Base-by-base conservation (phyloP, 345 rosid species). In the Dipteronia dyeriana region DNA sequence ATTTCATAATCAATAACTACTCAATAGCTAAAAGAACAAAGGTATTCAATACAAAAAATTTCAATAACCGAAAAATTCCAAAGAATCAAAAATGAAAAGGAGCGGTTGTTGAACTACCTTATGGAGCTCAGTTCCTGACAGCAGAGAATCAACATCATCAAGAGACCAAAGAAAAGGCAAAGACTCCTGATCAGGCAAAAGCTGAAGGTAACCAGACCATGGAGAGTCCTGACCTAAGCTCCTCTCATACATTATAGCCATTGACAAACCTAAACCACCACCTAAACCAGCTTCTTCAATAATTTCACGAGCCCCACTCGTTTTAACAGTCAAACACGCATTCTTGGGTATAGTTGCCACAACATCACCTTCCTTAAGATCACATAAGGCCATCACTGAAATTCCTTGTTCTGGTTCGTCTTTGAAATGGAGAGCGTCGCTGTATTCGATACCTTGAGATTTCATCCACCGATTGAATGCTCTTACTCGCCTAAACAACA, bases 401-500 rank as follows among this genome's bases (percentile, higher is more conserved):
- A 91, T 82, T 14, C 88, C 95, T 6, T 71, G 61, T 68, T 79
- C 82, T 0, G 83, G 82, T 71, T 78, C 79, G 73, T 89, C 92
- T 14, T 78, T 70, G 78, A 95, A 82, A 59, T 82, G 71, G 31
- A 95, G 84, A 4, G 87, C 82, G 19, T 87, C 92, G 74, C 80
- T 87, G 85, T 82, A 90, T 34, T 88, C 85, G 38, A 95, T 54
- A 70, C 93, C 92, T 19, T 85, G 88, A 5, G 88, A 86, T 73
- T 66, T 87, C 97, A 93, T 95, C 98, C 98, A 95, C 75, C 94
- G 82, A 86, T 87, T 90, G 90, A 95, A 93, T 57, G 90, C 92
- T 80, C 95, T 87, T 84, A 93, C 31, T 53, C 95, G 90, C 90
- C 98, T 87, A 79, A 49, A 10, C 70, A 2, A 10, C 64, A 2